phyloP scores from a whole-genome alignment of 2,329 filamentous ascomycete species.

The Pseudogymnoascus sp. region DNA sequence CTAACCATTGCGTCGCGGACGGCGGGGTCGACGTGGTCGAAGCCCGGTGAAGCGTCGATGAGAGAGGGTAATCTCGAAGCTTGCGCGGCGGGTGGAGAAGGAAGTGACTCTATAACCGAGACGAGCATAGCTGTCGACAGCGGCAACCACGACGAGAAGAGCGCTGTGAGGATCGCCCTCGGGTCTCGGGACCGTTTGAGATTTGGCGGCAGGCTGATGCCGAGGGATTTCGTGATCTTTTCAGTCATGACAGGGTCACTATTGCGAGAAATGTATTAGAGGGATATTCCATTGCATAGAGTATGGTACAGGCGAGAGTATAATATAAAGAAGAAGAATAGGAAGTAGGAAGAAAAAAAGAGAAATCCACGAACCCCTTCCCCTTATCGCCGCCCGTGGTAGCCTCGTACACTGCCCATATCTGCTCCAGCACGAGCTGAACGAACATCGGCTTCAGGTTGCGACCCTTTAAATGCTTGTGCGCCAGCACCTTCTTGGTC shows the following conservation, averaged over 20 bases:
- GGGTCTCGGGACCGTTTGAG: slow-evolving; percentile 77
- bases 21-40: slow-evolving; percentile 57
- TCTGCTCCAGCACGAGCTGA: slow-evolving; percentile 86
- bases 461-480: slow-evolving; percentile 88
- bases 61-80: slow-evolving; percentile 70
- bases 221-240: slow-evolving; percentile 90
- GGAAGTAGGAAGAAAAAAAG: slow-evolving; percentile 28
- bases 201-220: slow-evolving; percentile 76
- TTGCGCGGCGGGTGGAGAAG: slow-evolving; percentile 75
- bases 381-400: slow-evolving; percentile 75
- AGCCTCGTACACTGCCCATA: slow-evolving; percentile 93
- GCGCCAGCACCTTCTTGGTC: slow-evolving; percentile 83
- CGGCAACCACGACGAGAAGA: slow-evolving; percentile 87
- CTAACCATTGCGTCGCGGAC: slow-evolving; percentile 74
- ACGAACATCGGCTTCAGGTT: slow-evolving; percentile 95
- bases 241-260: slow-evolving; percentile 74
- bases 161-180: slow-evolving; percentile 70
- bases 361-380: slow-evolving; percentile 58
- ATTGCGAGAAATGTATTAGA: slow-evolving; percentile 28
- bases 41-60: slow-evolving; percentile 71
- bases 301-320: slow-evolving; percentile 11
- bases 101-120: slow-evolving; percentile 86
- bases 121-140: slow-evolving; percentile 88
- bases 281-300: slow-evolving; percentile 19
- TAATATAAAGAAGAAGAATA: slow-evolving; percentile 21